phyloP scores from a whole-genome alignment of 345 rosid genomes.

The Bruguiera parviflora region DNA sequence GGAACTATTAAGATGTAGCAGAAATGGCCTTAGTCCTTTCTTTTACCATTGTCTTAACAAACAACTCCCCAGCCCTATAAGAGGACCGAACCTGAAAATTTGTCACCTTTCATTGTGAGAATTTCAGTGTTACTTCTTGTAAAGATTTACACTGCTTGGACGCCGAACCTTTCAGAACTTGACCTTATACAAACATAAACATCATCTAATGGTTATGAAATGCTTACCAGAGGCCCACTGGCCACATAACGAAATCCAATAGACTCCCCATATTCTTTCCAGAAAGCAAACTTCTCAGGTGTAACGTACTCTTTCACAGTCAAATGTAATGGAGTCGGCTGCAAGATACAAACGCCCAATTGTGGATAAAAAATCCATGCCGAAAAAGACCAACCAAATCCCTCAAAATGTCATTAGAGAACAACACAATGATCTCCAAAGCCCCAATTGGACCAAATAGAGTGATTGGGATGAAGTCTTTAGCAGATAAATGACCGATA shows the following conservation, averaged over 20 bases:
- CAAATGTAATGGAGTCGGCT: conserved; percentile 95
- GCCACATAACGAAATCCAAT: conserved; percentile 94
- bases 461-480: no score
- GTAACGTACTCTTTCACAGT: conserved; percentile 93
- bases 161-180: background rate
- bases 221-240: conserved; percentile 92
- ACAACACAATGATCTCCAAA: background rate
- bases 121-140: background rate
- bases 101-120: background rate
- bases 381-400: background rate
- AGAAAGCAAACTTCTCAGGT: conserved; percentile 87
- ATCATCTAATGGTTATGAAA: background rate
- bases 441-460: background rate
- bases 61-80: conserved; percentile 94
- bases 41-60: conserved; percentile 86
- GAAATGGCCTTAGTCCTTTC: conserved; percentile 38
- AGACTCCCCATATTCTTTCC: conserved; percentile 96
- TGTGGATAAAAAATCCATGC: background rate
- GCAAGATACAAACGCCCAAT: conserved; percentile 24
- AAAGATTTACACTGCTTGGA: background rate
- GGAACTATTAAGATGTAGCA: conserved; percentile 8
- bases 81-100: conserved; percentile 81
- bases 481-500: no score
- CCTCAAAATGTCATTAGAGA: background rate
- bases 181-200: background rate